Conservation (phyloP, 169 alveolate species). For the Neospora caninum region DNA sequence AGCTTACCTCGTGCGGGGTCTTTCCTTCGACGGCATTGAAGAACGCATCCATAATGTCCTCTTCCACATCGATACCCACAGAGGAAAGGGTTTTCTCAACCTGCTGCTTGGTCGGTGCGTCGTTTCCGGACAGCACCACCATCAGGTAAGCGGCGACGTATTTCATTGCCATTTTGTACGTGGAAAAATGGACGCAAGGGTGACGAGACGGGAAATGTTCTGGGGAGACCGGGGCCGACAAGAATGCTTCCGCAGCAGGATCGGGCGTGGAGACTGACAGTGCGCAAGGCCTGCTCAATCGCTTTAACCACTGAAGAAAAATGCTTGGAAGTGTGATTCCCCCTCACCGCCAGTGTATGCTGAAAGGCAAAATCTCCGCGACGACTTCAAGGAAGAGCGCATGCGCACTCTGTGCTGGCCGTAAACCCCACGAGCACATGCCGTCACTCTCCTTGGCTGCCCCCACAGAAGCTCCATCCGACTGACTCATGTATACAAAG, state of each 20-base stretch:
- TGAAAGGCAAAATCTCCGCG: background rate
- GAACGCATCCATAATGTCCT: conserved; percentile 63
- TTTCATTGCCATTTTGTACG: conserved; percentile 72
- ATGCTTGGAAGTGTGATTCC: background rate
- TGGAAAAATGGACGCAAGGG: background rate
- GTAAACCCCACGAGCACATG: background rate
- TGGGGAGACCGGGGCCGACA: background rate
- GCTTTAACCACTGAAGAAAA: conserved; percentile 25
- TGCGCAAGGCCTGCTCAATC: conserved; percentile 45
- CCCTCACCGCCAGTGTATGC: background rate
- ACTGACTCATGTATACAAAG: background rate
- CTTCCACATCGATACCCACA: conserved; percentile 76
- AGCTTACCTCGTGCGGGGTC: conserved; percentile 75
- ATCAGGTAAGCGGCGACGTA: conserved; percentile 82
- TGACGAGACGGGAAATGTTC: background rate
- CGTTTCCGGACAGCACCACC: conserved; percentile 77
- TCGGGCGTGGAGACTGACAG: conserved; percentile 48
- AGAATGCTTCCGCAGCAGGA: background rate
- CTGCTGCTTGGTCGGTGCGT: conserved; percentile 72
- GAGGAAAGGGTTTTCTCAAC: conserved; percentile 71
- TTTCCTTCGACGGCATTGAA: conserved; percentile 73
- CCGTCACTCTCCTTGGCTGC: too few relatives aligned
- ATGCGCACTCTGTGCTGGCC: background rate
- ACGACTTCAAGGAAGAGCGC: background rate
- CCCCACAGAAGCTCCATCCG: background rate